These are phyloP conservation scores for Sugiyamaella grinbergsii DNA, from an alignment of 1,139 yeast species.

Conservation along the genomic window DNA sequence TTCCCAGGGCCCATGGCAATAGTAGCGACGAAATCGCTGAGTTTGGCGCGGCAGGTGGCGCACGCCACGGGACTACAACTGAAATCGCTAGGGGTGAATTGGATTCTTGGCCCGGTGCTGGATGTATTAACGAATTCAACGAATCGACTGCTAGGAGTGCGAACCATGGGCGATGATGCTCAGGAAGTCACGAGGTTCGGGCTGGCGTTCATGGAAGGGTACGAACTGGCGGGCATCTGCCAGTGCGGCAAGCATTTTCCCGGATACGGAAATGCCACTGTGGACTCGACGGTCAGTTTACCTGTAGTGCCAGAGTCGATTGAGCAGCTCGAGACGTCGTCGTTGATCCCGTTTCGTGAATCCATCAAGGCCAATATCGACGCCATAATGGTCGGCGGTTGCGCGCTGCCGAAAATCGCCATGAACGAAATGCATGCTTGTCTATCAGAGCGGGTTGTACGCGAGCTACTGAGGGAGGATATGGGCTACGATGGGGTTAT, in stretches of 20 bases:
- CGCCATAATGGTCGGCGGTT: slow-evolving; percentile 65
- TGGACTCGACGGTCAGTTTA: slow-evolving; percentile 58
- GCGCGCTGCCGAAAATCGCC: slow-evolving; percentile 65
- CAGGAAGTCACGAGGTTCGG: slow-evolving; percentile 62
- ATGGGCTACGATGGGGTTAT: slow-evolving; percentile 61
- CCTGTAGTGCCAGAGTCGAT: slow-evolving; percentile 62
- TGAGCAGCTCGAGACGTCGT: slow-evolving; percentile 55
- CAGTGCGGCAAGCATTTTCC: slow-evolving; percentile 69
- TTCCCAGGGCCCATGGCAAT: slow-evolving; percentile 70
- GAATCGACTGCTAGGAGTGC: slow-evolving; percentile 61
- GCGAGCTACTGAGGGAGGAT: slow-evolving; percentile 55
- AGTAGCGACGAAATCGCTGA: slow-evolving; percentile 57
- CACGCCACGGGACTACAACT: slow-evolving; percentile 60
- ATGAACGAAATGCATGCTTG: slow-evolving; percentile 68
- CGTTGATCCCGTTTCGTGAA: slow-evolving; percentile 56
- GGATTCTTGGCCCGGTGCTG: slow-evolving; percentile 63
- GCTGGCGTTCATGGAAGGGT: slow-evolving; percentile 56
- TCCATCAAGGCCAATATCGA: slow-evolving; percentile 52
- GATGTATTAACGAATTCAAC: slow-evolving; percentile 63
- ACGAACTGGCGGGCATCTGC: slow-evolving; percentile 57
- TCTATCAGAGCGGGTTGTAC: slow-evolving; percentile 58
- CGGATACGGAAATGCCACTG: slow-evolving; percentile 64
- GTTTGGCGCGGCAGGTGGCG: slow-evolving; percentile 55
- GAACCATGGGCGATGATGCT: slow-evolving; percentile 63
- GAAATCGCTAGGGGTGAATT: slow-evolving; percentile 57